phyloP scores from a whole-genome alignment of 2,329 filamentous ascomycete species.

The Decorospora gaudefroyi region DNA sequence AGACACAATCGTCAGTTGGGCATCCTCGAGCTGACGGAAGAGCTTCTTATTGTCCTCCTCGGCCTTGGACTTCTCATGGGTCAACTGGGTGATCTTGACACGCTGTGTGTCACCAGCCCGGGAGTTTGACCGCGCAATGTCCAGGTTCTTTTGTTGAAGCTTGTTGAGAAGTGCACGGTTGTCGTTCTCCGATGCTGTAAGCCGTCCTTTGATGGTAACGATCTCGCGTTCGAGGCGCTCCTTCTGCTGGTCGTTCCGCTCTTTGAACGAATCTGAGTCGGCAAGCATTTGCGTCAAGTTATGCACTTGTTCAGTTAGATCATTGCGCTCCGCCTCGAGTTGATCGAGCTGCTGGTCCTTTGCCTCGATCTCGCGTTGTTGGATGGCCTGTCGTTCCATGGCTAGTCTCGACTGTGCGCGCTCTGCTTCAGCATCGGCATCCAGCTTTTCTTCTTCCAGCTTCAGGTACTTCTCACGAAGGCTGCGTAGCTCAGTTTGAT shows the following conservation, averaged over 20 bases:
- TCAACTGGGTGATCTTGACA: constrained; percentile 73
- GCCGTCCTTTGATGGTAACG: constrained; percentile 83
- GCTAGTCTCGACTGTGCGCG: constrained; percentile 76
- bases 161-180: constrained; percentile 96
- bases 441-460: constrained; percentile 81
- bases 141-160: constrained; percentile 93
- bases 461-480: constrained; percentile 82
- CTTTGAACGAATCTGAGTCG: constrained; percentile 84
- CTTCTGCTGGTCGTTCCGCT: constrained; percentile 91
- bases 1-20: constrained; percentile 78
- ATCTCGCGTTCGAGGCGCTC: constrained; percentile 90
- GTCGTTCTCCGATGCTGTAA: constrained; percentile 93
- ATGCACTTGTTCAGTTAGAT: constrained; percentile 79
- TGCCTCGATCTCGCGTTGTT: constrained; percentile 79
- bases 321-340: constrained; percentile 76
- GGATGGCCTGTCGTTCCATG: constrained; percentile 75
- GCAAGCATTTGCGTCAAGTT: constrained; percentile 84
- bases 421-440: constrained; percentile 80
- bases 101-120: constrained; percentile 83
- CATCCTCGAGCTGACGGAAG: constrained; percentile 81
- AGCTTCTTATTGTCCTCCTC: constrained; percentile 84
- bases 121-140: constrained; percentile 89
- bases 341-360: constrained; percentile 76
- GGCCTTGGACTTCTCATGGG: constrained; percentile 78
- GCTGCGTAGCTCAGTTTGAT: constrained; percentile 80